Conservation (phyloP, 495 filamentous ascomycete genomes). For the Talaromyces adpressus region DNA sequence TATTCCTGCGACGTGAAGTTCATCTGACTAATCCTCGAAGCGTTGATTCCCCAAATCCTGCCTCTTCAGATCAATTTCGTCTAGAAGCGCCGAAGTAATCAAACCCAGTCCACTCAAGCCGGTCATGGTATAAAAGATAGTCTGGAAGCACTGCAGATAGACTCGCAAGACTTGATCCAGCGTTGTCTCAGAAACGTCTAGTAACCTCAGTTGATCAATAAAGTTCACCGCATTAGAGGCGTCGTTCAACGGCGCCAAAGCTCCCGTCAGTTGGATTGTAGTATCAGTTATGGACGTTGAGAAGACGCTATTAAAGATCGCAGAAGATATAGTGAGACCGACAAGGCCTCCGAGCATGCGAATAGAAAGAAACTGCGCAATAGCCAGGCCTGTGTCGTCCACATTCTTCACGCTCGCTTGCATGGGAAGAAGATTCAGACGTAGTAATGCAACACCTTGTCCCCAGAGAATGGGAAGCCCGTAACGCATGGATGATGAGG, state of each 20-base stretch:
- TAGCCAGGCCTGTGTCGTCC: conserved; percentile 32
- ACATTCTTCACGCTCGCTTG: conserved; percentile 8
- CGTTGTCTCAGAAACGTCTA: background rate
- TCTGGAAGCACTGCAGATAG: background rate
- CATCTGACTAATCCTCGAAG: background rate
- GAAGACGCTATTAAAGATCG: background rate
- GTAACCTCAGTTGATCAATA: background rate
- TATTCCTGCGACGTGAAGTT: background rate
- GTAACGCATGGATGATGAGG: background rate
- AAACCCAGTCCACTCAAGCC: background rate
- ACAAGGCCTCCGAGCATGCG: conserved; percentile 32
- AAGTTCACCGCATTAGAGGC: background rate
- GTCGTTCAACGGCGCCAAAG: background rate
- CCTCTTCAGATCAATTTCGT: background rate
- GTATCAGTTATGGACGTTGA: background rate
- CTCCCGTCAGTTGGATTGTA: background rate
- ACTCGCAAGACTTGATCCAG: background rate
- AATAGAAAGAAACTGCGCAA: conserved; percentile 25
- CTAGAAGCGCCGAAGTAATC: background rate
- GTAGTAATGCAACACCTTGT: conserved; percentile 1
- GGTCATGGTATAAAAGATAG: background rate
- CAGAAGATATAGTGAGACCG: conserved; percentile 23
- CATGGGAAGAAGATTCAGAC: background rate
- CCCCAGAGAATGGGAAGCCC: conserved; percentile 1
- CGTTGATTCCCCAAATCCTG: background rate